phyloP scores from a whole-genome alignment of 306 rosid genomes.

The Glycine soja region DNA sequence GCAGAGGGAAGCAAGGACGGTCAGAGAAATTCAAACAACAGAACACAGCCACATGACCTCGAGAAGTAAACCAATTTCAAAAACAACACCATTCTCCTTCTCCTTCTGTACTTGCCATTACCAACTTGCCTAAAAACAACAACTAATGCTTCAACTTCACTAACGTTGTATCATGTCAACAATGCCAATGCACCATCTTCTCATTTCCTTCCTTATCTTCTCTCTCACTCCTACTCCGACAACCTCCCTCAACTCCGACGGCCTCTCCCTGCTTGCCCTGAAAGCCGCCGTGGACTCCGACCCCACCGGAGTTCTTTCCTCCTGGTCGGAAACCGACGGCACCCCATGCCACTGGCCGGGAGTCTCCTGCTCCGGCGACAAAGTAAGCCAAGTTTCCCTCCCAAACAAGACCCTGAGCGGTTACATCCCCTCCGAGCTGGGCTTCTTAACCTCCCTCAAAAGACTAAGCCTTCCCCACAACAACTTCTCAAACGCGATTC shows the following conservation, averaged over 20 bases:
- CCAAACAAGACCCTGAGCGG: conserved; percentile 65
- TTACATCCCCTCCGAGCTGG: conserved; percentile 83
- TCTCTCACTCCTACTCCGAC: conserved; percentile 24
- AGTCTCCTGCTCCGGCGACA: conserved; percentile 59
- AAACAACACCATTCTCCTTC: neutral
- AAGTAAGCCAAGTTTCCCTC: conserved; percentile 68
- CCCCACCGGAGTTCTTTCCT: conserved; percentile 57
- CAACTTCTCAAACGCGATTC: conserved; percentile 71
- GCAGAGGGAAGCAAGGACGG: neutral
- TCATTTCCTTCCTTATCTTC: neutral
- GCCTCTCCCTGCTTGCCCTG: conserved; percentile 82
- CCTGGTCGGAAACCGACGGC: conserved; percentile 74
- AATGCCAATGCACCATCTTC: conserved; percentile 34
- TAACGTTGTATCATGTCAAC: neutral
- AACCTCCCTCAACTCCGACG: conserved; percentile 68
- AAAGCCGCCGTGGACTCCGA: conserved; percentile 79
- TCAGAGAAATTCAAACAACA: neutral
- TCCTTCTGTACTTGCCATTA: no score
- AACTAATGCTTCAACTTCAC: neutral
- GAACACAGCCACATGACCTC: neutral
- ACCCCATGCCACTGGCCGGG: conserved; percentile 81
- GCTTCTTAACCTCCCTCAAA: conserved; percentile 61
- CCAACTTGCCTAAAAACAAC: neutral
- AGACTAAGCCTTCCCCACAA: conserved; percentile 64
- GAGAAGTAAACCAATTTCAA: conserved; percentile 16